Conservation (phyloP, 164 flowering plant genomes). For the Pachysandra terminalis region DNA sequence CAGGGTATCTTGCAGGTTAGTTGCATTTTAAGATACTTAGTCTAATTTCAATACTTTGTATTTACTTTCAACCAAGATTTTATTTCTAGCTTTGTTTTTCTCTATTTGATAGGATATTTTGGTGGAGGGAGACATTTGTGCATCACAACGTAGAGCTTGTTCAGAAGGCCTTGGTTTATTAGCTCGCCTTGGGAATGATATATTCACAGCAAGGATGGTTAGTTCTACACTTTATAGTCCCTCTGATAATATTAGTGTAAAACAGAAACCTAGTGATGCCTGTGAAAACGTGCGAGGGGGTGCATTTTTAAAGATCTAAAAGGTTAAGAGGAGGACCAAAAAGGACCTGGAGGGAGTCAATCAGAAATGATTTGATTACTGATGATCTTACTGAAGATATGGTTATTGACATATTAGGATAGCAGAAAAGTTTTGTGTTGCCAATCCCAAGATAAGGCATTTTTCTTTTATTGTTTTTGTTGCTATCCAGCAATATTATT, state of each 20-base stretch:
- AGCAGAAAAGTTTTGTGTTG: no score
- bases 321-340: no score
- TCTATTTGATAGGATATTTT: constrained; percentile 65
- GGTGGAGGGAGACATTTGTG: constrained; percentile 76
- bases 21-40: neutral
- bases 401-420: no score
- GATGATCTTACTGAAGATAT: no score
- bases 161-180: constrained; percentile 91
- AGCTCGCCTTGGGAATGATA: constrained; percentile 92
- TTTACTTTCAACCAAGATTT: neutral
- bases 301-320: no score
- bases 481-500: no score
- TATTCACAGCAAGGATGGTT: constrained; percentile 88
- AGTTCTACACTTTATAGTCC: constrained; percentile 22
- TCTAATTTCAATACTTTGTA: neutral
- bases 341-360: no score
- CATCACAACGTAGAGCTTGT: constrained; percentile 90
- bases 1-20: constrained; percentile 83
- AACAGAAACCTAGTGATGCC: no score
- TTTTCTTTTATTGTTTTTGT: no score
- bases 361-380: no score
- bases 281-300: no score
- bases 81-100: neutral
- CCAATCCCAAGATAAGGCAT: no score
- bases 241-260: neutral